Evolutionary conservation across 2,329 filamentous ascomycete species (phyloP).

Genomic region (Fusarium newnesense): DNA sequence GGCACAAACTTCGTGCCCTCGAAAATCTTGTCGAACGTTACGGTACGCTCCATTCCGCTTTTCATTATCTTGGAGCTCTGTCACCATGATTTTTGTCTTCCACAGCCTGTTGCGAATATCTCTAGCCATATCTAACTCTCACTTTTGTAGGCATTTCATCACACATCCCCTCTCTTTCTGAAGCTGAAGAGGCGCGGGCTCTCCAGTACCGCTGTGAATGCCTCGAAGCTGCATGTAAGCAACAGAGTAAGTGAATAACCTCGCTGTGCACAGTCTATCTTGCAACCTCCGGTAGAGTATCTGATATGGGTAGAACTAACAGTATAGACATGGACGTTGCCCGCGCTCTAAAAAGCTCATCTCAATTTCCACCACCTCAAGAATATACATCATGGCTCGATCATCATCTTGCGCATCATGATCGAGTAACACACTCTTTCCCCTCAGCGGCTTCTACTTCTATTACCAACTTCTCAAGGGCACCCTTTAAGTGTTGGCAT

Average conservation of each 20-base stretch:
- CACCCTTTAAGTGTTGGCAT: constrained; percentile 64
- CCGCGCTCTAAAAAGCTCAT: constrained; percentile 45
- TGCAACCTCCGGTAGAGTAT: background rate
- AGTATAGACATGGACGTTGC: constrained; percentile 47
- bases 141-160: constrained; percentile 42
- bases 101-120: constrained; percentile 5
- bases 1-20: constrained; percentile 63
- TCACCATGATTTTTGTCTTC: constrained; percentile 14
- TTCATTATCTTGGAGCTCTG: constrained; percentile 10
- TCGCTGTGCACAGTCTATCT: background rate
- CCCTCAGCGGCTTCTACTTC: constrained; percentile 23
- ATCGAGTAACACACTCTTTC: constrained; percentile 57
- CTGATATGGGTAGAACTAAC: constrained; percentile 30
- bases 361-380: constrained; percentile 51
- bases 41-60: constrained; percentile 52
- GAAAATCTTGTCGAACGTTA: constrained; percentile 60
- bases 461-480: constrained; percentile 5
- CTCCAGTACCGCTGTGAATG: constrained; percentile 69
- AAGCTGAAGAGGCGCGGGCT: constrained; percentile 66
- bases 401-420: constrained; percentile 60
- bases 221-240: constrained; percentile 62
- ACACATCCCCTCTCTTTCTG: constrained; percentile 59
- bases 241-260: constrained; percentile 45
- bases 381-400: constrained; percentile 65
- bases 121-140: constrained; percentile 28